A percentile compares a stretch with the other conserved stretches of the same genome.
Evolutionary conservation across 2,329 filamentous ascomycete species (phyloP).

Genomic region (Graphilbum sp.): DNA sequence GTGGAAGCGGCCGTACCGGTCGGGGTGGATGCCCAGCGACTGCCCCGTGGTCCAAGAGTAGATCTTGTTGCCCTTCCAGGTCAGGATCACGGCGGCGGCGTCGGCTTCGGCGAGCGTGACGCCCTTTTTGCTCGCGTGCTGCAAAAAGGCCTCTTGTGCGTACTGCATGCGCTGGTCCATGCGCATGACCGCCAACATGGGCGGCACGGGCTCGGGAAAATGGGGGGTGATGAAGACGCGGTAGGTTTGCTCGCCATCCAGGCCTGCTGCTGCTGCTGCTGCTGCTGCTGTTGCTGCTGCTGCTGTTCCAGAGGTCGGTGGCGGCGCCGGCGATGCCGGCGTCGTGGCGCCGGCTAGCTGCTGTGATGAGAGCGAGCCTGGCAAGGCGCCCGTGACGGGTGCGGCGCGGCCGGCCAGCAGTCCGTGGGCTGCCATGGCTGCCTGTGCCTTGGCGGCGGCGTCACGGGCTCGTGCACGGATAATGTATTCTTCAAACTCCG

Average conservation of each 20-base stretch:
- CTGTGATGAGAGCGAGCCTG: too few species aligned
- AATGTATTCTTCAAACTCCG: slow-evolving; percentile 11
- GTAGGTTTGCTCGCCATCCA: slow-evolving; percentile 13
- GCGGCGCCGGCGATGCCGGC: neutral
- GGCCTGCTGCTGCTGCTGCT: too few species aligned
- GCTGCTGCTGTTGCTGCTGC: too few species aligned
- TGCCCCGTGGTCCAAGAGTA: slow-evolving; percentile 62
- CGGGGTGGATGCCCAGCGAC: slow-evolving; percentile 43
- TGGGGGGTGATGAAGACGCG: slow-evolving; percentile 48
- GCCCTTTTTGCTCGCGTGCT: slow-evolving; percentile 36
- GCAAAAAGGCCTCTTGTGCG: slow-evolving; percentile 54
- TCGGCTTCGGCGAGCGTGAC: slow-evolving; percentile 21
- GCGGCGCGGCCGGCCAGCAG: too few species aligned
- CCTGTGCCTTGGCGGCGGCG: slow-evolving; percentile 6
- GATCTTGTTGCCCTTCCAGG: slow-evolving; percentile 57
- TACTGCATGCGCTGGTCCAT: slow-evolving; percentile 51
- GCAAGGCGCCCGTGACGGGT: too few species aligned
- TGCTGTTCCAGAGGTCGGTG: too few species aligned
- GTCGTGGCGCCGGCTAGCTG: neutral
- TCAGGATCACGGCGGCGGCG: slow-evolving; percentile 40
- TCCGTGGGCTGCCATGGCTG: neutral
- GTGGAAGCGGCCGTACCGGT: slow-evolving; percentile 19
- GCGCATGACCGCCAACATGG: slow-evolving; percentile 46
- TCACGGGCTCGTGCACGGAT: slow-evolving; percentile 6
- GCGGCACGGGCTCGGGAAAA: slow-evolving; percentile 25